These are phyloP conservation scores for Scenedesmus sp. DNA, from an alignment of 163 green algal species.

Conservation along the genomic window DNA sequence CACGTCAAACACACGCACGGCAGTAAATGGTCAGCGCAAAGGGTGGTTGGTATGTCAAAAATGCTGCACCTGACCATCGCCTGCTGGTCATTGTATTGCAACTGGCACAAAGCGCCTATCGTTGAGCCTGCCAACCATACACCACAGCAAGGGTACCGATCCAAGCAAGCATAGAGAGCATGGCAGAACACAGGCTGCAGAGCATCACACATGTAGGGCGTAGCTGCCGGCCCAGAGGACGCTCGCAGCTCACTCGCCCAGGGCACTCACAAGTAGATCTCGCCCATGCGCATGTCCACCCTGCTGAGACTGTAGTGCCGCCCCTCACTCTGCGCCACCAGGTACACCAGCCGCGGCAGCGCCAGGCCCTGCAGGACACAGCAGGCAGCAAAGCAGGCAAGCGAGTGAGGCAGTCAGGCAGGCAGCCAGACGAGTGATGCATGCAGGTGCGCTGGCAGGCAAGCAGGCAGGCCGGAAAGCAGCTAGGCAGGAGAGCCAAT, in stretches of 20 bases:
- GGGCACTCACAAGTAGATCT: slow-evolving; percentile 74
- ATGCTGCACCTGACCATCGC: too few species aligned
- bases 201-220: background rate
- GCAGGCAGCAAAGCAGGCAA: background rate
- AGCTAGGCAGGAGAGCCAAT: too few species aligned
- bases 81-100: too few species aligned
- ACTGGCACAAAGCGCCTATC: too few species aligned
- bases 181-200: background rate
- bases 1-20: background rate
- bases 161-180: background rate
- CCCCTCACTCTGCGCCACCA: slow-evolving; percentile 54
- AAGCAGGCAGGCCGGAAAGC: too few species aligned
- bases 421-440: background rate
- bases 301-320: slow-evolving; percentile 61
- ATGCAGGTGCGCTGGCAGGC: too few species aligned
- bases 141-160: too few species aligned
- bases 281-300: slow-evolving; percentile 79
- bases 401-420: background rate
- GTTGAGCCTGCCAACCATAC: too few species aligned
- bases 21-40: background rate
- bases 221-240: background rate
- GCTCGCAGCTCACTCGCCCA: too few species aligned
- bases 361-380: slow-evolving; percentile 57
- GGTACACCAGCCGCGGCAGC: slow-evolving; percentile 73
- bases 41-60: too few species aligned